A percentile compares a stretch with the other conserved stretches of the same genome.
Conservation (phyloP, 148 eudicot species). For the Chenopodium suecicum region DNA sequence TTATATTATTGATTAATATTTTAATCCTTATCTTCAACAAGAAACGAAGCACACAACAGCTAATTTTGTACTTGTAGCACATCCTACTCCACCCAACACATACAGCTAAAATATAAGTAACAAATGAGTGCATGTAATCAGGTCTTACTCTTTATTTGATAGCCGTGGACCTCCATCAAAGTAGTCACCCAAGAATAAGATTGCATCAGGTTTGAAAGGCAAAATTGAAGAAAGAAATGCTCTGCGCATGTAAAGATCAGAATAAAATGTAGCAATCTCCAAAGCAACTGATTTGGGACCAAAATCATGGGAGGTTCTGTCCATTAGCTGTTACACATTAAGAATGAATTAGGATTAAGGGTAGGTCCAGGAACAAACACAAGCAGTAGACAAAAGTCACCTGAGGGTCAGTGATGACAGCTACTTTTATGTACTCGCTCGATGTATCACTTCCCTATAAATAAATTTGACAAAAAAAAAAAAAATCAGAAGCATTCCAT, state of each 20-base stretch:
- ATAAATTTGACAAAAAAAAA: conserved; percentile 30
- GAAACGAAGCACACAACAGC: background rate
- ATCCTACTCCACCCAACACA: background rate
- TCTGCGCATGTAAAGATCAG: conserved; percentile 91
- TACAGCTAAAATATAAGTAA: background rate
- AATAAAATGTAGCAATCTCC: conserved; percentile 77
- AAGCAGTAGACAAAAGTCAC: conserved; percentile 31
- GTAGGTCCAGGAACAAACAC: background rate
- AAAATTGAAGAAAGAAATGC: conserved; percentile 64
- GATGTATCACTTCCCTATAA: conserved; percentile 36
- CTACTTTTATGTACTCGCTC: conserved; percentile 65
- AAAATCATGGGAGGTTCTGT: conserved; percentile 71
- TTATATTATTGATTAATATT: background rate
- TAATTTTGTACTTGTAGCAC: background rate
- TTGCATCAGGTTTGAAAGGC: conserved; percentile 76
- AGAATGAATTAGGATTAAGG: background rate
- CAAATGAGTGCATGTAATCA: background rate
- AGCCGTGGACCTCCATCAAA: conserved; percentile 79
- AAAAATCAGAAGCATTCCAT: background rate
- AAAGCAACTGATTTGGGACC: conserved; percentile 70
- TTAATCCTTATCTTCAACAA: background rate
- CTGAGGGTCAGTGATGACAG: conserved; percentile 92
- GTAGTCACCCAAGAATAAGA: conserved; percentile 87
- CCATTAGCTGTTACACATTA: conserved; percentile 65
- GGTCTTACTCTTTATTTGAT: conserved; percentile 78